Percentiles rank a stretch among this genome's conserved stretches.
Evolutionary conservation across 1,284 basidiomycete genomes (phyloP).

Genomic region (Xerocomus tenax): DNA sequence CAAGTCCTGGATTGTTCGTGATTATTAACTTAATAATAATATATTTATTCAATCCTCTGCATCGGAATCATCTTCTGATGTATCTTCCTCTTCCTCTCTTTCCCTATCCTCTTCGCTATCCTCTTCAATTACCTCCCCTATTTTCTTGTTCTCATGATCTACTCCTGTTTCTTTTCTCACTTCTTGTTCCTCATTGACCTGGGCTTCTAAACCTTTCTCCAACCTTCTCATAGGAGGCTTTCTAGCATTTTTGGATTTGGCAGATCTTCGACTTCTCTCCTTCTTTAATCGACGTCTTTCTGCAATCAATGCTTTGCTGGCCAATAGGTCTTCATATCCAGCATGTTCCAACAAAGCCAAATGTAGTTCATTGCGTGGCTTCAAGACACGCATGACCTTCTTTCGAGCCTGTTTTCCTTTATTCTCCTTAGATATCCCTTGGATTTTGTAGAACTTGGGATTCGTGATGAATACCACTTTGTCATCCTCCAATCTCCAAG

Average conservation of each 20-base stretch:
- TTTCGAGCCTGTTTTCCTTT: neutral
- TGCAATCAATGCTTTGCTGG: neutral
- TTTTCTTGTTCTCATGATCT: no score
- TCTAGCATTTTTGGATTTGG: neutral
- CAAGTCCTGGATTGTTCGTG: no score
- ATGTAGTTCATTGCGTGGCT: neutral
- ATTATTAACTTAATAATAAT: no score
- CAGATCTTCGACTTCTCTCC: neutral
- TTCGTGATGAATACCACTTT: neutral
- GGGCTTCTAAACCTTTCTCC: neutral
- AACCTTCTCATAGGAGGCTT: neutral
- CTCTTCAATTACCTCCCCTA: no score
- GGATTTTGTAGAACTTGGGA: neutral
- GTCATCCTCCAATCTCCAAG: neutral
- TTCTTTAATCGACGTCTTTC: neutral
- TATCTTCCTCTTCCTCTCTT: no score
- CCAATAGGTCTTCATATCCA: neutral
- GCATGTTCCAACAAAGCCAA: neutral
- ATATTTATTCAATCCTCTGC: no score
- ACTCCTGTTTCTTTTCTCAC: no score
- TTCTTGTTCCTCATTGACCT: no score
- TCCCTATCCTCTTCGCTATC: no score
- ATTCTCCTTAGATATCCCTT: neutral
- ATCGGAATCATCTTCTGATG: no score
- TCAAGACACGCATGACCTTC: neutral